Evolutionary conservation across 192 early-diverging fungal species (phyloP).

Genomic region (Entomortierella parvispora): DNA sequence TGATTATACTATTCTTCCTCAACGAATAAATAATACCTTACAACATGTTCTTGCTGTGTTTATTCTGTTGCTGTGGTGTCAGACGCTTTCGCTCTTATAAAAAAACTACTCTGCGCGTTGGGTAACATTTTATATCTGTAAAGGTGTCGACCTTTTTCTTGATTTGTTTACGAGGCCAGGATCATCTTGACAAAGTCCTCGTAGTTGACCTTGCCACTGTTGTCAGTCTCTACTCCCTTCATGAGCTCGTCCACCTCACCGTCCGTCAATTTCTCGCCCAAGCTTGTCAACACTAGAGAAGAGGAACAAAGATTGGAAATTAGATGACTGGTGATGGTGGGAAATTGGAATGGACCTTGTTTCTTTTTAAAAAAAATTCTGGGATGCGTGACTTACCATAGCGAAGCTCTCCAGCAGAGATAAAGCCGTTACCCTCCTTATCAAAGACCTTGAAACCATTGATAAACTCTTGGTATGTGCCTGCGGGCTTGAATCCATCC

Average conservation of each 20-base stretch:
- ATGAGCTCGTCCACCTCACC: conserved; percentile 84
- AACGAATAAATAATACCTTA: too few species aligned
- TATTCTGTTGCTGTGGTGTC: too few species aligned
- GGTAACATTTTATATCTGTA: neutral
- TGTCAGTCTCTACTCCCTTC: conserved; percentile 78
- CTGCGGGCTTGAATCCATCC: conserved; percentile 75
- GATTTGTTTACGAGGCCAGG: conserved; percentile 17
- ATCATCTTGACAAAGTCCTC: conserved; percentile 59
- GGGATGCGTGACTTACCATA: conserved; percentile 60
- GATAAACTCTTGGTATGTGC: conserved; percentile 80
- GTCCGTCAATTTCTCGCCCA: conserved; percentile 84
- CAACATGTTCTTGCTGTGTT: too few species aligned
- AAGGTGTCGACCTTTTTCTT: too few species aligned
- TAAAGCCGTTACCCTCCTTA: conserved; percentile 81
- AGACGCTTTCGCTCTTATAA: too few species aligned
- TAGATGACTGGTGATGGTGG: neutral
- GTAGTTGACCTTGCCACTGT: conserved; percentile 85
- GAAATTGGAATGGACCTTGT: neutral
- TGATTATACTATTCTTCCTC: neutral
- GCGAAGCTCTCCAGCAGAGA: conserved; percentile 79
- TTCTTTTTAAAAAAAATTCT: neutral
- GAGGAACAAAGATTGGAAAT: neutral
- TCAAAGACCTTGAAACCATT: conserved; percentile 92
- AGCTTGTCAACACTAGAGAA: conserved; percentile 74
- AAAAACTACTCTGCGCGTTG: neutral